Base-by-base conservation (phyloP, 805 yeast species). In the Candida peoriensis region DNA sequence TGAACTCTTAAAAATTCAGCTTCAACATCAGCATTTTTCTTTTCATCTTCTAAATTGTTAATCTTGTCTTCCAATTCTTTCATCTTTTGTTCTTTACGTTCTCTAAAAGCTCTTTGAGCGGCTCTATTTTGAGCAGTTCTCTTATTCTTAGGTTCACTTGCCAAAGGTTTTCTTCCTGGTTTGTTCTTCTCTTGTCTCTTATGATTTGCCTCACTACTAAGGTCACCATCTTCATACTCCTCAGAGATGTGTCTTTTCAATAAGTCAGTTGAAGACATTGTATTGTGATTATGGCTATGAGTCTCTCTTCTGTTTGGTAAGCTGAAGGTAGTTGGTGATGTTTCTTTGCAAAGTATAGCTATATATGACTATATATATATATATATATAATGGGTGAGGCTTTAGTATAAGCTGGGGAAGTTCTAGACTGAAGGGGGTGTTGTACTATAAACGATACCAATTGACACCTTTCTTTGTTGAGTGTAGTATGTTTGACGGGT, bases 111-210 rank as follows among this genome's bases (percentile, higher is more conserved):
- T 37, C 97, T 69, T 61, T 90, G 98, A 12, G 97, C 97, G 4
- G 97, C 96, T 50, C 97, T 72, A 58, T 90, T 90, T 63, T 90
- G 97, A 3, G 97, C 97, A n/a, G 95, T 86, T 48, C 97, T 70
- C 67, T 86, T 90, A 51, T 77, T 78, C 55, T 82, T 87, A 8
- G 94, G 89, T 47, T 87, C 95, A 8, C 81, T 76, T 12, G 66
- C 72, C 34, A 82, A 64, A 0, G 86, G 89, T 64, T 85, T 88
- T 39, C 96, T 71, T 3, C 96, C 96, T 0, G 93, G 87, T 52
- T 78, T 81, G 24, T 54, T 52, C 19, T 40, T 46, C 43, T 52
- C 50, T 7, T 48, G 45, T 38, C 52, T 46, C 42, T 52, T 52
- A 22, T 34, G 15, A 13, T 38, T 39, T 12, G 39, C 21, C 14